Conservation (phyloP, 2,329 filamentous ascomycete species). For the Pestalotiopsis sp. region DNA sequence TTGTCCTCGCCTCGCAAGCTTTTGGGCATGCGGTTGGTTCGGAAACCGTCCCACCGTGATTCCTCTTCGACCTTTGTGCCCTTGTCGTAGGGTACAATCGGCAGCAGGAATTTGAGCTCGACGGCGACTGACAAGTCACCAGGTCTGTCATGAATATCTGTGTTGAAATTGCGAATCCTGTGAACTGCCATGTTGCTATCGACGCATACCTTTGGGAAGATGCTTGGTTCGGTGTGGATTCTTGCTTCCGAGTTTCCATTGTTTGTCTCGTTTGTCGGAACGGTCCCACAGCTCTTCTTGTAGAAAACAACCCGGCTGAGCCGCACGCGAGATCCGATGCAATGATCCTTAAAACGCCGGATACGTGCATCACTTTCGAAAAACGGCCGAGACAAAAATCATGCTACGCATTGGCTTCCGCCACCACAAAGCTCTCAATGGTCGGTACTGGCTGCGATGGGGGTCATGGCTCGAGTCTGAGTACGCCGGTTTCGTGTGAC, state of each 20-base stretch:
- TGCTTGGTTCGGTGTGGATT: not conserved
- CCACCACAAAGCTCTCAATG: not conserved
- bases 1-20: slow-evolving; percentile 74
- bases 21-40: not conserved
- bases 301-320: not conserved
- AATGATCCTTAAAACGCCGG: not conserved
- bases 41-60: not conserved
- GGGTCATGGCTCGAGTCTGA: not conserved
- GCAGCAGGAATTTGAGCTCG: slow-evolving; percentile 15
- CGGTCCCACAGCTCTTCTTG: not conserved
- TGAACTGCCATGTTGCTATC: not conserved
- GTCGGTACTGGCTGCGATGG: not conserved
- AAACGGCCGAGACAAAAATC: not conserved
- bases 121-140: slow-evolving; percentile 11
- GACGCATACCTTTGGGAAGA: not conserved
- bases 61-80: not conserved
- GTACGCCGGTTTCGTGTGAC: not conserved
- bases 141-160: not conserved
- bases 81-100: not conserved
- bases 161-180: not conserved
- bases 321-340: not conserved
- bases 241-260: not conserved
- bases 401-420: not conserved
- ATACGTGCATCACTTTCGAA: slow-evolving; percentile 2
- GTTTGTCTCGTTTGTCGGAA: not conserved